These are phyloP conservation scores for Euclidium syriacum DNA, from an alignment of 345 rosid species.

Conservation along the genomic window DNA sequence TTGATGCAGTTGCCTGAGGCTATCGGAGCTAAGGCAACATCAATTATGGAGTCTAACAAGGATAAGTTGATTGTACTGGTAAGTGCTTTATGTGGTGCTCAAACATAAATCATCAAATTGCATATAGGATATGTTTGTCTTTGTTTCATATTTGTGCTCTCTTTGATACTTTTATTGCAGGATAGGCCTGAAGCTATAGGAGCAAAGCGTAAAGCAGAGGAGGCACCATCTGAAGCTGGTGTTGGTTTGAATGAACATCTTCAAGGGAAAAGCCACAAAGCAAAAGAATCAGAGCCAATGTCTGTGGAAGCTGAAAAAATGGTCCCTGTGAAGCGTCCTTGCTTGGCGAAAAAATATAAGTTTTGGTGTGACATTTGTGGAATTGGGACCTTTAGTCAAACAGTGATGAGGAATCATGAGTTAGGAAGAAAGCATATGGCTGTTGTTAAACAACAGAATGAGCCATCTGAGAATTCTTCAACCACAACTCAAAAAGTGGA, in stretches of 20 bases:
- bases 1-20: not conserved
- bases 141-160: conserved; percentile 10
- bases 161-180: conserved; percentile 37
- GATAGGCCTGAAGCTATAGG: conserved; percentile 41
- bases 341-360: not conserved
- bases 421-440: conserved; percentile 17
- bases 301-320: conserved; percentile 11
- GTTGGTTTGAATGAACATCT: conserved; percentile 38
- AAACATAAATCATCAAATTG: too few relatives aligned
- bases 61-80: conserved; percentile 44
- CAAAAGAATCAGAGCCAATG: conserved; percentile 24
- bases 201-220: conserved; percentile 40
- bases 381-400: not conserved
- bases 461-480: not conserved
- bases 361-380: conserved; percentile 20
- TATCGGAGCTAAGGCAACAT: not conserved
- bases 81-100: too few relatives aligned
- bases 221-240: conserved; percentile 24
- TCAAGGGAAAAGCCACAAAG: conserved; percentile 41
- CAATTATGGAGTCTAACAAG: conserved; percentile 12
- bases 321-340: conserved; percentile 1
- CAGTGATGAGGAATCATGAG: conserved; percentile 20
- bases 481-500: not conserved
- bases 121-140: not conserved
- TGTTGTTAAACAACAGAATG: not conserved